phyloP scores from a whole-genome alignment of 352 stramenopile species.

The Globisporangium middletonii region DNA sequence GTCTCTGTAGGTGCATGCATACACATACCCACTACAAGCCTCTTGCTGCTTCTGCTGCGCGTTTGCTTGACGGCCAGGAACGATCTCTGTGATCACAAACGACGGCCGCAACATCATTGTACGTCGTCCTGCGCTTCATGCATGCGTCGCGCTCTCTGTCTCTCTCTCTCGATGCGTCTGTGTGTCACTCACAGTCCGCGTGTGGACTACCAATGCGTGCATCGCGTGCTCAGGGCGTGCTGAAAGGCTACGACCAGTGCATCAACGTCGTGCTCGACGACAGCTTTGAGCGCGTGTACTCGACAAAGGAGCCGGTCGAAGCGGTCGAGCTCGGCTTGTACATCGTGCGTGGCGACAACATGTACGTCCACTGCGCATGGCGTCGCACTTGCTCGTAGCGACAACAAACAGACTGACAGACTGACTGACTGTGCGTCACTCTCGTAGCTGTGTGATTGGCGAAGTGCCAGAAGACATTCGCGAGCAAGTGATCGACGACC shows the following conservation, averaged over 20 bases:
- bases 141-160: not conserved
- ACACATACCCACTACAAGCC: not conserved
- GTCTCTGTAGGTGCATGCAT: not conserved
- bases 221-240: slow-evolving; percentile 43
- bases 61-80: slow-evolving; percentile 34
- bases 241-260: slow-evolving; percentile 91
- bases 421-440: slow-evolving; percentile 2
- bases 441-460: slow-evolving; percentile 74
- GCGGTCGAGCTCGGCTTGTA: slow-evolving; percentile 89
- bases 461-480: slow-evolving; percentile 84
- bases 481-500: slow-evolving; percentile 86
- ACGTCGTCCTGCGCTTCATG: slow-evolving; percentile 12
- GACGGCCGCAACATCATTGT: slow-evolving; percentile 94
- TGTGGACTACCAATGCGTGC: not conserved
- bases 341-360: slow-evolving; percentile 93
- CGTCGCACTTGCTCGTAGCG: no score
- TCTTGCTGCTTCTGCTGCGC: not conserved
- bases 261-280: slow-evolving; percentile 92
- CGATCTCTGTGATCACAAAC: slow-evolving; percentile 91
- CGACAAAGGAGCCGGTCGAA: slow-evolving; percentile 84
- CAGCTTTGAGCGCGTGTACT: slow-evolving; percentile 93
- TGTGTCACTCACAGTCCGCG: not conserved
- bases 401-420: not conserved
- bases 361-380: slow-evolving; percentile 36
- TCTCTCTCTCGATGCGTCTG: slow-evolving; percentile 1